phyloP scores from a whole-genome alignment of 75 land plant species.

The Cryptomeria japonica region DNA sequence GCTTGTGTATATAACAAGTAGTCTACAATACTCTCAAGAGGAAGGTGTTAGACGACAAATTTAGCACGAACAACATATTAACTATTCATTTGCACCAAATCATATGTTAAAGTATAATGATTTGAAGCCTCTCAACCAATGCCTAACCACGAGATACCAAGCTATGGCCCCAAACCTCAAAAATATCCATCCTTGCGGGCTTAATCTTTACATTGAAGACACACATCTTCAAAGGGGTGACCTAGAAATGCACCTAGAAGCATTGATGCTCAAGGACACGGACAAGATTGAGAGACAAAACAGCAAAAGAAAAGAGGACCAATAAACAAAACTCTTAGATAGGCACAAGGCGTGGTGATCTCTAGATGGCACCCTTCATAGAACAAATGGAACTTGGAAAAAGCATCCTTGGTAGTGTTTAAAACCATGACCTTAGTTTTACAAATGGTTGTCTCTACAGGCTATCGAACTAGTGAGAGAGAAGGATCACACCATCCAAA shows the following conservation, averaged over 20 bases:
- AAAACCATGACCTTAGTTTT: slow-evolving; percentile 1
- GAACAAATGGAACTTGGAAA: not conserved
- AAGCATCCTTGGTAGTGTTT: not conserved
- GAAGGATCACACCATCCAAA: not conserved
- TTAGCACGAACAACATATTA: not conserved
- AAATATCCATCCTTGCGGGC: not conserved
- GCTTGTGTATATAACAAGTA: not conserved
- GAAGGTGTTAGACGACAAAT: not conserved
- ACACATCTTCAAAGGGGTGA: not conserved
- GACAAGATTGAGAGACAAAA: not conserved
- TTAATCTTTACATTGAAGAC: not conserved
- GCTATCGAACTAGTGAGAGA: not conserved
- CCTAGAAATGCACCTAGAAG: not conserved
- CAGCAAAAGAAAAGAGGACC: not conserved
- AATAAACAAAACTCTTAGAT: not conserved
- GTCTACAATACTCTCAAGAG: not conserved
- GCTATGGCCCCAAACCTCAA: not conserved
- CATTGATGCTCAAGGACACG: not conserved
- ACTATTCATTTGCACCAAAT: not conserved
- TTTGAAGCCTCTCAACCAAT: not conserved
- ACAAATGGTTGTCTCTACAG: not conserved
- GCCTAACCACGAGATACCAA: not conserved
- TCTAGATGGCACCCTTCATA: not conserved
- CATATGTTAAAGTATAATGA: not conserved
- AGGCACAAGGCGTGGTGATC: not conserved